These are phyloP conservation scores for Phytophthora vignae DNA, from an alignment of 352 stramenopile genomes.

Conservation along the genomic window DNA sequence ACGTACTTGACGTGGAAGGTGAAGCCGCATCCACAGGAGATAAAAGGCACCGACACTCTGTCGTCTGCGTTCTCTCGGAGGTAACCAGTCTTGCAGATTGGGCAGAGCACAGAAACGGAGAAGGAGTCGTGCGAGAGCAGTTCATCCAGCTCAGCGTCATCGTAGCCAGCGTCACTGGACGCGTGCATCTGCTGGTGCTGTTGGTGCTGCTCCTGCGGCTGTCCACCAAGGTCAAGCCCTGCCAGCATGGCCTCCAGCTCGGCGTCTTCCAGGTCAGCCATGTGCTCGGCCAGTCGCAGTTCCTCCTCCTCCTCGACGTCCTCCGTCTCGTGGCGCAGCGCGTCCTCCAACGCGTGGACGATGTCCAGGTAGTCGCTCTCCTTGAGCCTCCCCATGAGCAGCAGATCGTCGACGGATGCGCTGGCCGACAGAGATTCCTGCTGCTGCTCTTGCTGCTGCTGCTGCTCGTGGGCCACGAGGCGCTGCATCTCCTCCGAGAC, in stretches of 20 bases:
- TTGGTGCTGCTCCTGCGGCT: neutral
- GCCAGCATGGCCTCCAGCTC: constrained; percentile 77
- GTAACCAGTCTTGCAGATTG: constrained; percentile 56
- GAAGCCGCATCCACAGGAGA: constrained; percentile 68
- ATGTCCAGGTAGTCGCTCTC: constrained; percentile 83
- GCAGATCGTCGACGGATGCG: constrained; percentile 73
- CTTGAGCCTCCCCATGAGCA: constrained; percentile 60
- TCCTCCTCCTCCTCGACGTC: constrained; percentile 47
- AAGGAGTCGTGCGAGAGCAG: neutral
- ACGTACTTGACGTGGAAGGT: constrained; percentile 54
- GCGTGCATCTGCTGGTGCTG: neutral
- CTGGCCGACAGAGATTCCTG: constrained; percentile 18
- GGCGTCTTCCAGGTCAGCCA: constrained; percentile 75
- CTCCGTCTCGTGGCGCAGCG: constrained; percentile 57
- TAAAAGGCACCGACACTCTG: constrained; percentile 14
- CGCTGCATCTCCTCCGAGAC: constrained; percentile 72
- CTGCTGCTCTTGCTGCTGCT: constrained; percentile 28
- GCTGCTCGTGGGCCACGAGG: constrained; percentile 45
- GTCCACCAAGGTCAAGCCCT: constrained; percentile 56
- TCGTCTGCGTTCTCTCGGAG: constrained; percentile 35
- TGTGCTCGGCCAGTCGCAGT: constrained; percentile 55
- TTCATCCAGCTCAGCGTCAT: constrained; percentile 5
- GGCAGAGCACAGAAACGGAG: constrained; percentile 38
- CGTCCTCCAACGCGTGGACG: constrained; percentile 75
- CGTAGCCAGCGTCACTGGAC: neutral